Base-by-base conservation (phyloP, 768 basidiomycete species). In the Mycena capillaripes region DNA sequence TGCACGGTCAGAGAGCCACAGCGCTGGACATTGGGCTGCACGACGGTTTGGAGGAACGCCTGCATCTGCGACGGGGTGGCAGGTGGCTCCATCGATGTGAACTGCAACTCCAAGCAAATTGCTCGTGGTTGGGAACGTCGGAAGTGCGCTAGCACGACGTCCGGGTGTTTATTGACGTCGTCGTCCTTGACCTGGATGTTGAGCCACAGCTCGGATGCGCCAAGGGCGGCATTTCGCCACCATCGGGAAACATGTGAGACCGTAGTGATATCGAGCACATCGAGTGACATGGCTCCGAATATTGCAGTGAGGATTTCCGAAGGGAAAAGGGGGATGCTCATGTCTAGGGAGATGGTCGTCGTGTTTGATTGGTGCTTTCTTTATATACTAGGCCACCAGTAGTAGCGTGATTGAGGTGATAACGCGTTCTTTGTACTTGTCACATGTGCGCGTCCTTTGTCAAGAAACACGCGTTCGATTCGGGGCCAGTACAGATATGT, bases 121-220 rank as follows among this genome's bases (percentile, higher is more conserved):
- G 58, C 36, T 14, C 70, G 57, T 23, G 7, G 14, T 27, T 38
- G 57, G 21, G 69, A 70, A 11, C 69, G 69, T 10, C 27, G 62
- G 21, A 70, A 25, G 70, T 53, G 25, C 11, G 61, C 64, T 25
- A 66, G 38, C 11, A 66, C n/a, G 32, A 70, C 56, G 5, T 60
- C 50, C 3, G 38, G 1, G 64, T 71, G 64, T n/a, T n/a, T n/a
- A 3, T 60, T 36, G 19, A 52, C 3, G 40, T 66, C 64, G 38
- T 17, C 6, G 38, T 66, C 57, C 27, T 12, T 12, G 27, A 71
- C 55, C 21, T 46, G 29, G 1, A 66, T 29, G 40, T 42, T 29
- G 63, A 71, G 50, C 70, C 64, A 71, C 40, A 71, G 48, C 40
- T 71, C 64, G 9, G 70, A 66, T 0, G 64, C 63, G 0, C 32